Evolutionary conservation across 2,329 filamentous ascomycete genomes (phyloP), one percentile per base, ranked within the genome.

Genomic region (Verticillium alfalfae): DNA sequence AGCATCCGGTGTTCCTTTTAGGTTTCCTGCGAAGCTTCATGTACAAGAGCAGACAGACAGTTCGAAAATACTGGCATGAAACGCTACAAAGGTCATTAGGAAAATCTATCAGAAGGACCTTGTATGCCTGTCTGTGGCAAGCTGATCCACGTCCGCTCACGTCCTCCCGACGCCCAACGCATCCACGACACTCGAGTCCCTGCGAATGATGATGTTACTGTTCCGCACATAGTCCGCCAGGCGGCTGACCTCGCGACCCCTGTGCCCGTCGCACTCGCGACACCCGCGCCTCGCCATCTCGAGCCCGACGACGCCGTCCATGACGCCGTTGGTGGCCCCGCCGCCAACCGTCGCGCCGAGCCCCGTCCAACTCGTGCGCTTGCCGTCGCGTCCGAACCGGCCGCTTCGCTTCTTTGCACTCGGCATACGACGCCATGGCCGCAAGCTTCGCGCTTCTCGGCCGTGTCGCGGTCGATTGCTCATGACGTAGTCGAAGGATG

Each of bases 381-480:
- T 74, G 38, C 61, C 66, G 60, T 67, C 67, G 58, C 31, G 54
- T 6, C 45, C 18, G 34, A 56, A 36, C 26, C 54, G 54, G 54
- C 26, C 16, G 34, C 54, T 56, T 16, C 54, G 26, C 12, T 63
- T 65, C 38, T 66, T 66, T 64, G 18, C 64, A 64, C 36, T 65
- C 65, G 22, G 72, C 67, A 62, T 73, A 71, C 61, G 70, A 71
- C 5, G 70, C 69, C 66, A 78, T 72, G 61, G 75, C 76, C 0
- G 74, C 72, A 45, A 78, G 72, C 69, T 78, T 78, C 76, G 56
- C 76, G 74, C 69, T 73, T 75, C 68, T 79, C 77, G 41, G 73
- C 76, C 34, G 75, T 67, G 61, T 78, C 75, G 56, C 74, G 71
- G 66, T 79, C 76, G 38, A 79, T 70, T 70, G 39, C 62, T 60